phyloP scores from a whole-genome alignment of 352 stramenopile species.

The Phytophthora nicotianae region DNA sequence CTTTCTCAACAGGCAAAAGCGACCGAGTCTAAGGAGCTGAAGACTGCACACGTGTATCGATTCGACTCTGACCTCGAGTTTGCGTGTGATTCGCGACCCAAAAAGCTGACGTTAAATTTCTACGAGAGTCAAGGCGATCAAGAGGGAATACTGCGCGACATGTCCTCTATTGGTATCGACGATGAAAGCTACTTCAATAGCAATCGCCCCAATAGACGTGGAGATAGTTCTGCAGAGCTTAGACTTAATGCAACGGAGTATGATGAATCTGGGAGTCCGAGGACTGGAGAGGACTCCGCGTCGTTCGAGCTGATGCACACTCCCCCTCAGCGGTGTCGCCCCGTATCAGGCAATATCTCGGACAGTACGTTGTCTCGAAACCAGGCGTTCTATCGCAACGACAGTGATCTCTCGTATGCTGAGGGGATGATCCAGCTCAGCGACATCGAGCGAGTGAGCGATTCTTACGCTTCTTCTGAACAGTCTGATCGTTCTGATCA shows the following conservation, averaged over 20 bases:
- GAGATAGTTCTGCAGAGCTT: constrained; percentile 17
- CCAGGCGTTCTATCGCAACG: constrained; percentile 51
- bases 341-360: constrained; percentile 32
- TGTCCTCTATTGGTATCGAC: constrained; percentile 62
- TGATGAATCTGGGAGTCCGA: constrained; percentile 49
- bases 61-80: constrained; percentile 85
- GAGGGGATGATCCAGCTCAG: constrained; percentile 57
- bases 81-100: constrained; percentile 63
- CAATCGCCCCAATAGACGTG: constrained; percentile 20
- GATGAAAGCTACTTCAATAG: constrained; percentile 60
- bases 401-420: constrained; percentile 51
- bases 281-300: constrained; percentile 51
- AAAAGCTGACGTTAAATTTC: constrained; percentile 71
- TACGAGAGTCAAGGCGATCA: constrained; percentile 59
- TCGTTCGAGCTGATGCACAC: constrained; percentile 78
- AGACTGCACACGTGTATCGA: constrained; percentile 81
- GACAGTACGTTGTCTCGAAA: constrained; percentile 42
- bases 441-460: constrained; percentile 64
- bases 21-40: constrained; percentile 74
- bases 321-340: constrained; percentile 37
- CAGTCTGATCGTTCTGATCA: constrained; percentile 49
- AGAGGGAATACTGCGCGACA: constrained; percentile 31
- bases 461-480: constrained; percentile 75
- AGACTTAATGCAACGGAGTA: constrained; percentile 34
- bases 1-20: constrained; percentile 35